These are phyloP conservation scores for Creolimax fragrantissima DNA, from an alignment of 78 protist genomes.

Conservation along the genomic window DNA sequence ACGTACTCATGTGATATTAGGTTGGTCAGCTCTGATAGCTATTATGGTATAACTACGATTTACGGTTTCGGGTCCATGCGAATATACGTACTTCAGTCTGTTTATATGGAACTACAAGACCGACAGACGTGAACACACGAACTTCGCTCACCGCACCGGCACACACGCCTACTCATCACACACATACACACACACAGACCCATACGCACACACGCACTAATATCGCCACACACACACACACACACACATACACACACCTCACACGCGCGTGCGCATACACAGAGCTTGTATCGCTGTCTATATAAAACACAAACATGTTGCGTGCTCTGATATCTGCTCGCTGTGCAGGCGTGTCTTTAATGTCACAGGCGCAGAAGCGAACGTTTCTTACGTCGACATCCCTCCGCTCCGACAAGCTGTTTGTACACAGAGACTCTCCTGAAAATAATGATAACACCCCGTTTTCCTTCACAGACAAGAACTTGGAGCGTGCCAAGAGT, in stretches of 20 bases:
- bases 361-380: neutral
- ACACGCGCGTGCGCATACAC: no score
- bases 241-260: neutral
- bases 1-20: no score
- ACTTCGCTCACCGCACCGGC: no score
- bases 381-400: neutral
- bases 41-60: no score
- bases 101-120: no score
- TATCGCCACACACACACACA: neutral
- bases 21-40: no score
- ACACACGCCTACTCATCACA: no score
- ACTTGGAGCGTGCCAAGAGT: constrained; percentile 16
- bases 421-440: constrained; percentile 71
- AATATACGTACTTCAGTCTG: no score
- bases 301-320: no score
- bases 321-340: neutral
- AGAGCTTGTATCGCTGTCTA: no score
- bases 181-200: neutral
- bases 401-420: neutral
- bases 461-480: constrained; percentile 75
- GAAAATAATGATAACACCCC: constrained; percentile 68
- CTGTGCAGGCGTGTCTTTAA: neutral
- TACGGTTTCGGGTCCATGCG: no score
- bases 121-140: no score
- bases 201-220: neutral